A percentile compares a stretch with the other conserved stretches of the same genome.
Conservation (phyloP, 768 basidiomycete species). For the Zangia roseola region DNA sequence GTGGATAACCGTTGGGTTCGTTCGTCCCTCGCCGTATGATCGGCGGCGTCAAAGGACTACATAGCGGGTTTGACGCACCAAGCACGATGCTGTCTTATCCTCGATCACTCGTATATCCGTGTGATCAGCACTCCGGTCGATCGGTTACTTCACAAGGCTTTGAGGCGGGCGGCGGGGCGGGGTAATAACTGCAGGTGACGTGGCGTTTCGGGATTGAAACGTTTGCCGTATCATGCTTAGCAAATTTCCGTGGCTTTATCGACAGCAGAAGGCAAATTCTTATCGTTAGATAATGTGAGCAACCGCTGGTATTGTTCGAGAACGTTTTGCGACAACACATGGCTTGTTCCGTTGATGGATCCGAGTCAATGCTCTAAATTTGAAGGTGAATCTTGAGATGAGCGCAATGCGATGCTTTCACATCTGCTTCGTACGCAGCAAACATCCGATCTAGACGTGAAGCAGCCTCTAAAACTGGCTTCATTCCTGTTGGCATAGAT, state of each 20-base stretch:
- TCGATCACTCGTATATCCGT: background rate
- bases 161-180: background rate
- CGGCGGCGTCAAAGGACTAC: background rate
- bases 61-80: background rate
- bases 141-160: background rate
- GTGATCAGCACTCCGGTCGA: slow-evolving; percentile 1
- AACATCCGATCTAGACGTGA: background rate
- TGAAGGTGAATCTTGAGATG: no score
- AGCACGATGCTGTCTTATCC: background rate
- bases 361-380: no score
- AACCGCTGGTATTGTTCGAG: no score
- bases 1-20: no score
- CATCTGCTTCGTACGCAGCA: background rate
- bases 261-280: no score
- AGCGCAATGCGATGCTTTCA: no score
- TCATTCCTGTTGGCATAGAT: background rate
- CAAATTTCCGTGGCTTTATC: no score
- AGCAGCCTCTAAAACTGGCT: background rate
- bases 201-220: background rate
- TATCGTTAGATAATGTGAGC: no score
- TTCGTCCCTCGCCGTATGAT: no score
- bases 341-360: no score
- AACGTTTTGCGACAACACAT: no score
- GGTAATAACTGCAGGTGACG: background rate
- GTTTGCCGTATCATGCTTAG: background rate